Evolutionary conservation across 2,329 filamentous ascomycete genomes (phyloP), one percentile per base, ranked within the genome.

Genomic region (Fusarium zealandicum): DNA sequence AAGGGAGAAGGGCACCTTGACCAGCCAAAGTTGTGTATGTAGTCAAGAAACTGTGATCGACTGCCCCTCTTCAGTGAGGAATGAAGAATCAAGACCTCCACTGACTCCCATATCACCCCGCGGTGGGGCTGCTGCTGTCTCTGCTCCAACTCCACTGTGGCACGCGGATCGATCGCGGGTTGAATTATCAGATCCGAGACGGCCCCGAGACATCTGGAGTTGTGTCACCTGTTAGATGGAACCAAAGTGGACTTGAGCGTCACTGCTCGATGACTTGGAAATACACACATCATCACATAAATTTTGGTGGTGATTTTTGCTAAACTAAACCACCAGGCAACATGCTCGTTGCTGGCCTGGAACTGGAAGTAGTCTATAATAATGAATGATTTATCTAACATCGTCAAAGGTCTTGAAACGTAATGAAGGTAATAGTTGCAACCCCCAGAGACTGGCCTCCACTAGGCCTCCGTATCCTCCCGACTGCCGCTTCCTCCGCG

Each of bases 241-340:
- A 9, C 6, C 8, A 25, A 9, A 25, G 36, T 59, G 48, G 54
- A 59, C 54, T 39, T 48, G n/a, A 43, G 40, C 42, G 32, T 36
- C 42, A 45, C 25, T 14, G 5, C 6, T 25, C 5, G 22, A 8
- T 9, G 9, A 25, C 7, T 8, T 25, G 7, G 22, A 9, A 25
- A 25, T 9, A 25, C 22, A 8, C 7, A 8, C 7, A 3, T 25
- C 22, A 13, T 25, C 17, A 17, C 11, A 27, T 38, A 32, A 62
- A 46, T 22, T 36, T 44, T 25, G 22, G 36, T 52, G 18, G 51
- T 45, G 35, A 63, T 33, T 56, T 51, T 52, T 51, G 59, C 59
- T 61, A 63, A 61, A 51, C n/a, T 57, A 46, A 48, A 44, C 63
- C 54, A 45, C 59, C 33, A 62, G 59, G 36, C 59, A 46, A 57